These are phyloP conservation scores for Phytophthora pluvialis DNA, from an alignment of 352 stramenopile genomes.

Conservation along the genomic window DNA sequence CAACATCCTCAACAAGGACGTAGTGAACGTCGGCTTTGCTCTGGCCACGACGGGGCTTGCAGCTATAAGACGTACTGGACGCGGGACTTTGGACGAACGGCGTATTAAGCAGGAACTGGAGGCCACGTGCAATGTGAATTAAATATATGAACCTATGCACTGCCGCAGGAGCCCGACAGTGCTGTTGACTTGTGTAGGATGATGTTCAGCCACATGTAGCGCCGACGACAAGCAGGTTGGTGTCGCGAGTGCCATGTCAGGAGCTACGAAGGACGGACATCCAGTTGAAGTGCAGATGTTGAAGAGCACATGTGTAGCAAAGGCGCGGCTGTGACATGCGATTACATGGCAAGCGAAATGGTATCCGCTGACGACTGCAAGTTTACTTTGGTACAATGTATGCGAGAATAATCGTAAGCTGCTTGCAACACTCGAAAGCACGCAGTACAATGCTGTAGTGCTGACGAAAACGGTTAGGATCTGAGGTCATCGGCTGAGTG, in stretches of 20 bases:
- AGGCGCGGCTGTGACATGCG: constrained; percentile 10
- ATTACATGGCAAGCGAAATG: constrained; percentile 10
- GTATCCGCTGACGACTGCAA: background rate
- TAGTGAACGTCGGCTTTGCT: constrained; percentile 31
- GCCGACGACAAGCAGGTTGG: background rate
- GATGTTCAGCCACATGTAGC: background rate
- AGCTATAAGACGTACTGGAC: constrained; percentile 55
- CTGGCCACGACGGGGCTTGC: constrained; percentile 28
- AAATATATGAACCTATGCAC: background rate
- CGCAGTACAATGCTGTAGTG: background rate
- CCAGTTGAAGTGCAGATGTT: constrained; percentile 19
- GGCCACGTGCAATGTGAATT: background rate
- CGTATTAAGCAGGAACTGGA: background rate
- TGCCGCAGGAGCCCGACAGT: background rate
- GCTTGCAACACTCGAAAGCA: background rate
- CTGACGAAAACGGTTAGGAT: background rate
- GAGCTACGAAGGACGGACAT: constrained; percentile 12
- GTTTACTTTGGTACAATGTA: background rate
- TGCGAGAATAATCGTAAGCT: background rate
- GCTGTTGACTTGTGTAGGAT: background rate
- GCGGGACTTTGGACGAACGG: constrained; percentile 43
- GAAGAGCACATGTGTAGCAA: constrained; percentile 20
- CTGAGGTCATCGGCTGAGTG: background rate
- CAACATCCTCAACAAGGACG: constrained; percentile 48
- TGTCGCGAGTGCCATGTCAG: constrained; percentile 10